These are phyloP conservation scores for Wickerhamomyces canadensis DNA, from an alignment of 805 yeast genomes.

Conservation along the genomic window DNA sequence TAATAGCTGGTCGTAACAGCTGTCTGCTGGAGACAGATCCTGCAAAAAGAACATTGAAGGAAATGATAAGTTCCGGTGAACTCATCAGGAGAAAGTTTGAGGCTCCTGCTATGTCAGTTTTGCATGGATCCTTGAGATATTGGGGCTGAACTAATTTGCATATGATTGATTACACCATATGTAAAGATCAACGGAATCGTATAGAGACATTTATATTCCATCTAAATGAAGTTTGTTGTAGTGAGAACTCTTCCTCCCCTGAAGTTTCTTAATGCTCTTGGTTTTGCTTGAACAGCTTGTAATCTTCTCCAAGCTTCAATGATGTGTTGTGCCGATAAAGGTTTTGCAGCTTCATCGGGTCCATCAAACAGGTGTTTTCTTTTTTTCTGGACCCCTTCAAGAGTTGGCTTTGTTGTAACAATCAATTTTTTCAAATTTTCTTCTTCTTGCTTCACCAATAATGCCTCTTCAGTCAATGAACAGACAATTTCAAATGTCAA, in stretches of 20 bases:
- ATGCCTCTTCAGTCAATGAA: constrained; percentile 86
- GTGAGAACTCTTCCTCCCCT: constrained; percentile 41
- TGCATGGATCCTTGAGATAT: constrained; percentile 3
- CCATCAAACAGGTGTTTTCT: constrained; percentile 71
- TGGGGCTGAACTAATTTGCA: background rate
- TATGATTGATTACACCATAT: no score
- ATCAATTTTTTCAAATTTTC: constrained; percentile 36
- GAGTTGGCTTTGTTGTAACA: constrained; percentile 13
- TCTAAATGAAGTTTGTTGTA: constrained; percentile 29
- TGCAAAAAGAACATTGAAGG: background rate
- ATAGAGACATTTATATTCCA: background rate
- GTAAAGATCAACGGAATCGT: no score
- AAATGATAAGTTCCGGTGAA: background rate
- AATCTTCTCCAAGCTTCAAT: constrained; percentile 85
- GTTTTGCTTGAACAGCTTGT: constrained; percentile 52
- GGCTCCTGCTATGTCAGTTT: background rate
- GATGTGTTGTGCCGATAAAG: constrained; percentile 73
- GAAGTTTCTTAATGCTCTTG: constrained; percentile 63
- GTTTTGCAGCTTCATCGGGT: constrained; percentile 78
- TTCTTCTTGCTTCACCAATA: constrained; percentile 69
- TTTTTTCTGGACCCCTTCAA: constrained; percentile 38
- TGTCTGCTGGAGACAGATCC: constrained; percentile 2
- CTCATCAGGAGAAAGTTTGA: constrained; percentile 1
- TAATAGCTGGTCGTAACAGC: constrained; percentile 2
- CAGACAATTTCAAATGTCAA: constrained; percentile 96